Conservation (phyloP, 148 eudicot genomes). For the Polygonum aviculare region DNA sequence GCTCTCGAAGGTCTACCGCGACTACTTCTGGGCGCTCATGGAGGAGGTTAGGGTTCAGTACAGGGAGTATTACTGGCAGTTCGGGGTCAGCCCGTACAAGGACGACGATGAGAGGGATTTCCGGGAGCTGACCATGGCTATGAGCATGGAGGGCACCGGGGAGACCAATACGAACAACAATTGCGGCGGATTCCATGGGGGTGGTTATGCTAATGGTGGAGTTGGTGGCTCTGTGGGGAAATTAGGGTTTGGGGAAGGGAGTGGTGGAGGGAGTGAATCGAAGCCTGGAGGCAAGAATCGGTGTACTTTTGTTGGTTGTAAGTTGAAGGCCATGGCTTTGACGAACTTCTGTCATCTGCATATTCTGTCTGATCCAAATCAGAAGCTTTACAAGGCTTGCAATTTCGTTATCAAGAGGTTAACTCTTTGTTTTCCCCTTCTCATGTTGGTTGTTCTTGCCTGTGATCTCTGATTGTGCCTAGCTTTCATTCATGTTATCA, state of each 20-base stretch:
- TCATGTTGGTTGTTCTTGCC: neutral
- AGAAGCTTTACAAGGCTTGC: conserved; percentile 51
- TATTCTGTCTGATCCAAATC: conserved; percentile 43
- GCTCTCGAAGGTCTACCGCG: conserved; percentile 30
- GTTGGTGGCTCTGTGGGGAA: conserved; percentile 11
- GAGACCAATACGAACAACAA: conserved; percentile 10
- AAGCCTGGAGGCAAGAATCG: conserved; percentile 16
- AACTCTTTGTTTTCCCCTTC: neutral
- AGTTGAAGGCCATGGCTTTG: conserved; percentile 50
- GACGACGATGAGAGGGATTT: conserved; percentile 21
- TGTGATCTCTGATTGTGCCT: neutral
- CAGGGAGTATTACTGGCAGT: conserved; percentile 38
- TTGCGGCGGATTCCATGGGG: neutral
- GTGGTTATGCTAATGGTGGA: neutral
- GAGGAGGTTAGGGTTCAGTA: conserved; percentile 34
- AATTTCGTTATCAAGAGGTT: conserved; percentile 28
- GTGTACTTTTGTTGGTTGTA: conserved; percentile 36
- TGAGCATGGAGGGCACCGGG: conserved; percentile 17
- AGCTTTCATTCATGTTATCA: neutral
- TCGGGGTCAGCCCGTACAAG: conserved; percentile 31
- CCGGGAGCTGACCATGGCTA: neutral
- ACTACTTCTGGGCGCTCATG: conserved; percentile 53
- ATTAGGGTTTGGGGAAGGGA: conserved; percentile 32
- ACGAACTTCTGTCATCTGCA: conserved; percentile 43
- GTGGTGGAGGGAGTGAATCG: conserved; percentile 18